Evolutionary conservation across 2,329 filamentous ascomycete genomes (phyloP).

Genomic region (Trichophyton benhamiae): DNA sequence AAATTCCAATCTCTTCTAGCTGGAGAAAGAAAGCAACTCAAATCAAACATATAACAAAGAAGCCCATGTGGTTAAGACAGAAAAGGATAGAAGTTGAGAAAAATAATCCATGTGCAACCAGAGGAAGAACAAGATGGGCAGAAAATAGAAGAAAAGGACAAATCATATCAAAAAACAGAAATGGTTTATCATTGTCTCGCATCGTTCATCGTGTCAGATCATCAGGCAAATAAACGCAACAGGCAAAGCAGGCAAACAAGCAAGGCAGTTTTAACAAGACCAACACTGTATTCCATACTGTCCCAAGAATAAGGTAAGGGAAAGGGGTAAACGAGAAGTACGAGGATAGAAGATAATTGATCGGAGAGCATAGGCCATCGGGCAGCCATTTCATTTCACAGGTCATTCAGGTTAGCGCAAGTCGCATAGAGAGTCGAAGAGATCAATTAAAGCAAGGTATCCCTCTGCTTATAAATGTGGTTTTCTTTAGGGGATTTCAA

Average conservation of each 20-base stretch:
- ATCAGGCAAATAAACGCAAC: background rate
- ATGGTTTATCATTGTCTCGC: constrained; percentile 3
- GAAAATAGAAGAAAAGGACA: background rate
- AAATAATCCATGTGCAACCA: background rate
- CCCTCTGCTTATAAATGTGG: background rate
- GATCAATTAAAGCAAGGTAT: background rate
- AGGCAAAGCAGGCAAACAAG: background rate
- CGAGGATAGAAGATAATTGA: background rate
- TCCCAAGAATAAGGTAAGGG: background rate
- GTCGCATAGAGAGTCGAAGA: background rate
- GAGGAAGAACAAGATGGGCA: background rate
- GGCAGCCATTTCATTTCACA: background rate
- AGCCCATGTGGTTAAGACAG: background rate
- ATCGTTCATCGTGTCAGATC: constrained; percentile 4
- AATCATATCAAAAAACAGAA: constrained; percentile 1
- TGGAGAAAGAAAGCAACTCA: too few relatives aligned
- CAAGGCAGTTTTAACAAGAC: background rate
- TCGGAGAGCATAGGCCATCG: background rate
- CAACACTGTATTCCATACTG: background rate
- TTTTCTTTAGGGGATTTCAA: background rate
- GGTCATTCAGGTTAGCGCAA: background rate
- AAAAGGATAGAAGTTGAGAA: background rate
- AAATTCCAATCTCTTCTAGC: background rate
- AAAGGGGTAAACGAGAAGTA: background rate
- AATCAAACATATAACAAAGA: background rate